Base-by-base conservation (phyloP, 192 early-diverging fungal genomes). In the Phlyctochytrium planicorne region DNA sequence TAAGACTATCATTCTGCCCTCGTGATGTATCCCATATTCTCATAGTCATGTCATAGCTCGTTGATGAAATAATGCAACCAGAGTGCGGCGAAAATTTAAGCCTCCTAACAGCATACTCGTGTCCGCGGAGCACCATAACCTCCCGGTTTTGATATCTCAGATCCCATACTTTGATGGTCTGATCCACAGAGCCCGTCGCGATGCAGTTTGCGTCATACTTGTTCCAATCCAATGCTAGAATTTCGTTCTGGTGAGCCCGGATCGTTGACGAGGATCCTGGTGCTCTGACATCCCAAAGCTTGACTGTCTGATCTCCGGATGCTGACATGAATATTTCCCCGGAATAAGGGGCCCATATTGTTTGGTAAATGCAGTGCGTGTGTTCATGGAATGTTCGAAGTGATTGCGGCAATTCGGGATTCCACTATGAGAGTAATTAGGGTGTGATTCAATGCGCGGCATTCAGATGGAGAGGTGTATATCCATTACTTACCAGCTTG, bases 21-120 rank as follows among this genome's bases (percentile, higher is more conserved):
- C 79, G 72, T 0, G 68, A 63, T 3, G 83, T 82, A 76, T 99
- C 92, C 96, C 96, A 99, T 40, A 98, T 75, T 24, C 93, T 84
- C 73, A 95, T 87, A 14, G 93, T 94, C 97, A 99, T 99, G 69
- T 99, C 96, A 75, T 99, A 99, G 3, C 85, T 84, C 0, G 88
- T 91, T n/a, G 88, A 87, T 2, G 88, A 94, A 27, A 98, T 75
- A 35, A 94, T 76, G 69, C 88, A 80, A 30, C 88, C 89, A 63
- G 82, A 74, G 67, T 98, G 96, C 25, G 97, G 97, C 14, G 91
- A 95, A 72, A 91, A 96, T 76, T 94, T 94, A 23, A 97, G 90
- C 31, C 92, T 79, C 10, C 96, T 85, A 1, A 96, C 90, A 6
- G 97, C 94, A 74, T 92, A 98, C 72, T 96, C 92, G 74, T 97